Conservation (phyloP, 1,139 yeast genomes). For the Yarrowia galli region DNA sequence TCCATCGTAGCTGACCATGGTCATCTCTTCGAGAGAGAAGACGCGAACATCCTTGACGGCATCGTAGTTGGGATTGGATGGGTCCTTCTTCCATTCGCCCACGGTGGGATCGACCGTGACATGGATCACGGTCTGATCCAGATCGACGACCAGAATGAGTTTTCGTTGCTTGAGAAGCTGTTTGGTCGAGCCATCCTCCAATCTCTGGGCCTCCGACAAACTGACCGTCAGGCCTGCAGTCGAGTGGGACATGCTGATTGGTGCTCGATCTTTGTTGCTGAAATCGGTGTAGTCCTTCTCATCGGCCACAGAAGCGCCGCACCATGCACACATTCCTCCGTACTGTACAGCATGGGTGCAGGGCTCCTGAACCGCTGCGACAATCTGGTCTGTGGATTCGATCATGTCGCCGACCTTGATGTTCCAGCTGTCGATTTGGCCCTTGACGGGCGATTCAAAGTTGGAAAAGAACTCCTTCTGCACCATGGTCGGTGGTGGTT, state of each 20-base stretch:
- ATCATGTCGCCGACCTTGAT: constrained; percentile 69
- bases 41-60: constrained; percentile 82
- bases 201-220: constrained; percentile 81
- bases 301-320: constrained; percentile 86
- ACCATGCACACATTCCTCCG: constrained; percentile 93
- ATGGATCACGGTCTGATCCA: constrained; percentile 97
- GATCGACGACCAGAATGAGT: constrained; percentile 89
- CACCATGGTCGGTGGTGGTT: constrained; percentile 42
- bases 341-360: constrained; percentile 95
- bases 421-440: constrained; percentile 61
- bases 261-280: constrained; percentile 76
- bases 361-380: constrained; percentile 74
- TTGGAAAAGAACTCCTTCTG: constrained; percentile 55
- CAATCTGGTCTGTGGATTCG: constrained; percentile 55
- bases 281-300: constrained; percentile 80
- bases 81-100: constrained; percentile 93
- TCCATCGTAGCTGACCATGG: constrained; percentile 48
- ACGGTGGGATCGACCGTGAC: constrained; percentile 98
- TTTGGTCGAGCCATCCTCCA: constrained; percentile 72
- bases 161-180: constrained; percentile 69
- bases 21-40: constrained; percentile 79
- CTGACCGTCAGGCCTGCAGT: constrained; percentile 86
- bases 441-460: constrained; percentile 85
- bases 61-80: constrained; percentile 80
- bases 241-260: constrained; percentile 89